Evolutionary conservation across 1,284 basidiomycete genomes (phyloP).

Genomic region (Neolentinus lepideus): DNA sequence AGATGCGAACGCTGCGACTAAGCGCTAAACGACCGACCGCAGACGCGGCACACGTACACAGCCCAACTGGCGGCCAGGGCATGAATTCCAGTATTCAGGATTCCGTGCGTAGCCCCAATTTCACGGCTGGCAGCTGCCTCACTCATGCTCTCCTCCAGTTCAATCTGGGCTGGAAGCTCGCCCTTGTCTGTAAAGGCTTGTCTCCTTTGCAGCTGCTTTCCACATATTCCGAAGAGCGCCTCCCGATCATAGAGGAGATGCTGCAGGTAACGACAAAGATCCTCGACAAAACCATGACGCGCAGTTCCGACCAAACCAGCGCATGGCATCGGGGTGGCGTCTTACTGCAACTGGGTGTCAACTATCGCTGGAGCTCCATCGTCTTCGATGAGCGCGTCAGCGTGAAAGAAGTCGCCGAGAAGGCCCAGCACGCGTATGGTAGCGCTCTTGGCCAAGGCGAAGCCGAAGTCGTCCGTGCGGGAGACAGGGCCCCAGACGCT

Average conservation of each 20-base stretch:
- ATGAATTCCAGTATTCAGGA: conserved; percentile 12
- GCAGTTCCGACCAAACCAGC: background rate
- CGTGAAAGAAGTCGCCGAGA: background rate
- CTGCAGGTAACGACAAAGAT: conserved; percentile 11
- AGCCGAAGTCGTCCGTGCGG: conserved; percentile 9
- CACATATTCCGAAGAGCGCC: conserved; percentile 24
- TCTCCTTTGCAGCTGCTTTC: conserved; percentile 19
- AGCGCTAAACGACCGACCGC: background rate
- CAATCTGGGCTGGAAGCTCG: conserved; percentile 25
- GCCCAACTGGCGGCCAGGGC: conserved; percentile 12
- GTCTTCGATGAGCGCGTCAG: conserved; percentile 6
- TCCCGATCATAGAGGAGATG: conserved; percentile 17
- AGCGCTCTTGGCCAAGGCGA: conserved; percentile 1
- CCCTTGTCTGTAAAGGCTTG: conserved; percentile 19
- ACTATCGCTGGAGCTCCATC: conserved; percentile 12
- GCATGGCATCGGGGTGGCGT: conserved; percentile 2
- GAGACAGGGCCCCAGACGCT: conserved; percentile 15
- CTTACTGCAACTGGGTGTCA: conserved; percentile 9
- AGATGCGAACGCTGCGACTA: background rate
- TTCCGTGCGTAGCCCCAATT: conserved; percentile 3
- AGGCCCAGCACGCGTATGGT: background rate
- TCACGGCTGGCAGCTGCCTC: background rate
- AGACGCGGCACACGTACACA: conserved; percentile 14
- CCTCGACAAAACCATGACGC: conserved; percentile 8
- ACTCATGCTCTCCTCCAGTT: conserved; percentile 3